Percentiles rank a stretch among this genome's conserved stretches.
Conservation (phyloP, 805 yeast species). For the Pichia exigua region DNA sequence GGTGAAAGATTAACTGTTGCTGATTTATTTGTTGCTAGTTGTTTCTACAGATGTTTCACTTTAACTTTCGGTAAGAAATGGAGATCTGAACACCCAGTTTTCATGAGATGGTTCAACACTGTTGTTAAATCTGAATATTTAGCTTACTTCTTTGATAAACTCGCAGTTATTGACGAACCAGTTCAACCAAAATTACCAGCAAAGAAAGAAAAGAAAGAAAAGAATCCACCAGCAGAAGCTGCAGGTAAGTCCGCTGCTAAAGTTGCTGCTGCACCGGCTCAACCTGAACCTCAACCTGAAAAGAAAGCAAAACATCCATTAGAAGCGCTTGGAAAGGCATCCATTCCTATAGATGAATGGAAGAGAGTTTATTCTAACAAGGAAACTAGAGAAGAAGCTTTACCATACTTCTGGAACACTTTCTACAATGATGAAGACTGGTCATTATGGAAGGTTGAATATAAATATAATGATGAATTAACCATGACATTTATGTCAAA, state of each 20-base stretch:
- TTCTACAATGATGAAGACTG: constrained; percentile 87
- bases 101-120: constrained; percentile 45
- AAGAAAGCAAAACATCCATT: constrained; percentile 91
- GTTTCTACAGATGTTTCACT: constrained; percentile 40
- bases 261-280: constrained; percentile 26
- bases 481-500: constrained; percentile 97
- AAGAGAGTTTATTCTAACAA: constrained; percentile 95
- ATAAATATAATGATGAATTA: constrained; percentile 97
- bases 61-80: constrained; percentile 40
- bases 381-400: constrained; percentile 88
- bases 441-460: constrained; percentile 91
- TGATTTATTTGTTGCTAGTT: constrained; percentile 36
- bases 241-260: constrained; percentile 27
- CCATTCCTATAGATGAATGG: constrained; percentile 79
- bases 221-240: constrained; percentile 29
- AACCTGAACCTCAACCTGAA: constrained; percentile 25
- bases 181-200: constrained; percentile 54
- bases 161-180: constrained; percentile 58
- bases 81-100: constrained; percentile 42
- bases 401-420: constrained; percentile 96
- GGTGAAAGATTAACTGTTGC: constrained; percentile 41
- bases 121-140: constrained; percentile 40
- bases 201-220: constrained; percentile 55
- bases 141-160: constrained; percentile 42
- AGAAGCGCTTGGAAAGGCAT: constrained; percentile 67